Base-by-base conservation (phyloP, 768 basidiomycete genomes). In the Panaeolus cyanescens region DNA sequence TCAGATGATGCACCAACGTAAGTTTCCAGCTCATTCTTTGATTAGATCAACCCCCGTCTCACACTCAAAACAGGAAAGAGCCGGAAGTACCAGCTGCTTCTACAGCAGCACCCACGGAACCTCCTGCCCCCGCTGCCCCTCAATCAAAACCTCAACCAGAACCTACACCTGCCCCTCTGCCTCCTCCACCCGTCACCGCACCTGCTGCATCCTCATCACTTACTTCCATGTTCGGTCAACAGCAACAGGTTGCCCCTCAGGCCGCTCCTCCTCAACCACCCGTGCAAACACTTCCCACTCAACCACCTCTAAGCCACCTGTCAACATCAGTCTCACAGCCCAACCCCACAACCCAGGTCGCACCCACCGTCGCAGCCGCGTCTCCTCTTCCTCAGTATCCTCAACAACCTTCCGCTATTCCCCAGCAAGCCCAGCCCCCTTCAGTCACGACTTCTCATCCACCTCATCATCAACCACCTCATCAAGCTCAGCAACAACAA, bases 1-100 rank as follows among this genome's bases (percentile, higher is more conserved):
- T 90, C 87, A 6, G 91, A 92, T 56, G 79, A 72, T 62, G 74
- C 83, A n/a, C 72, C 86, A 32, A 88, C 30, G 62, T 59, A 56
- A 39, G 37, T 37, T 19, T 22, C 39, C 53, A 37, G 56, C 55
- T 54, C 32, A 25, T 12, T 56, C 17, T 34, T 53, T 59, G 19
- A 10, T 37, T 55, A 5, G 39, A 37, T 56, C 13, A 50, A 50
- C 13, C 45, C 25, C 15, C 45, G 15, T 8, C 22, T 55, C 9
- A 37, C 25, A n/a, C 2, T n/a, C 13, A 12, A 40, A 25, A 54
- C 20, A 30, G 39, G 3, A 42, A 31, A 22, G 22, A 40, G 54
- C 54, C 50, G 56, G 17, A 77, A n/a, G 75, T 78, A 60, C 67
- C 78, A 4, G 77, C 78, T 58, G 62, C 76, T 9, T 68, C 76